Base-by-base conservation (phyloP, 805 yeast species). In the Kluyveromyces aestuarii region DNA sequence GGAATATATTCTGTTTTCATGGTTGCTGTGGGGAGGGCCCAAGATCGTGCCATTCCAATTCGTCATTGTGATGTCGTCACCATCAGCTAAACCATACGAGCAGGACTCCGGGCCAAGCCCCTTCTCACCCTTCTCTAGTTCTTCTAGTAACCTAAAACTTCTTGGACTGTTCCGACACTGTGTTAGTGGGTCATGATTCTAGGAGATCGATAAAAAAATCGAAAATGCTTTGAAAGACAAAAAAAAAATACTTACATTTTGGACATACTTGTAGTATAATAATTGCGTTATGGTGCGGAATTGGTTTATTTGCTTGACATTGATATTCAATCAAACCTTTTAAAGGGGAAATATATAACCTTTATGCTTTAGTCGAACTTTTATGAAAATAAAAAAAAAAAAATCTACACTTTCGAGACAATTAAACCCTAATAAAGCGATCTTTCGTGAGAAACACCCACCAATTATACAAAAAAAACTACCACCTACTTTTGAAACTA, bases 21-120 rank as follows among this genome's bases (percentile, higher is more conserved):
- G 97, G 27, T 79, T 72, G 45, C 81, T 79, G 61, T 86, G 95
- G 36, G 99, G 99, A 4, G 99, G 99, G 0, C 99, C 99, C 55
- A 93, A 72, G 46, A 93, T 91, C 35, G 99, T 93, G 11, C 97
- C 99, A 69, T 90, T 93, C 99, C 99, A 93, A 59, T 84, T 70
- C 10, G 96, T 85, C 95, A 93, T 87, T 46, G 89, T 73, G 56
- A 90, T 87, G 64, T 93, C 99, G 59, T 87, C 96, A 53, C 84
- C 81, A 59, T 87, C 91, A 21, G 87, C 81, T 43, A 93, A 75
- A 0, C 99, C 99, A 61, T 93, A 88, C 19, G 98, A 91, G 65
- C 96, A 90, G 14, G 96, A 86, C 67, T 93, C 98, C 25, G 97
- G 93, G 18, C 98, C 97, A 44, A 87, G 73, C 18, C 99, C 99